Evolutionary conservation across 2,329 filamentous ascomycete species (phyloP).

Genomic region (Ceratocystis eucalypticola): DNA sequence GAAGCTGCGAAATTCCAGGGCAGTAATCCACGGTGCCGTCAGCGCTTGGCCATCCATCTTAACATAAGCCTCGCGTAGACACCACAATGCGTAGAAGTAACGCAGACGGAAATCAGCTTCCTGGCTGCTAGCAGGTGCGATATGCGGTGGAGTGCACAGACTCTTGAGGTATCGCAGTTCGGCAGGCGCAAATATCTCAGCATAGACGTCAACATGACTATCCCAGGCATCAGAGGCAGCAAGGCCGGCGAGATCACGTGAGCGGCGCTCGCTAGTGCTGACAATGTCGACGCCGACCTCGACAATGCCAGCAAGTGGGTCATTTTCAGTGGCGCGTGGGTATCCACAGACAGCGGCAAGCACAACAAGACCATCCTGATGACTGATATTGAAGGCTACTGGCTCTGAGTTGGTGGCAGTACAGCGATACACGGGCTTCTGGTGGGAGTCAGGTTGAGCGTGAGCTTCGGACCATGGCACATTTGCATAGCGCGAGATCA

Average conservation of each 20-base stretch:
- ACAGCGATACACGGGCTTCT: constrained; percentile 41
- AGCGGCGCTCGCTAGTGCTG: constrained; percentile 54
- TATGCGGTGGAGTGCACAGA: constrained; percentile 20
- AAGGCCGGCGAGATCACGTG: constrained; percentile 46
- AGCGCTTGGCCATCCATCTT: constrained; percentile 73
- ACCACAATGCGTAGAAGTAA: constrained; percentile 66
- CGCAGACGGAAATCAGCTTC: constrained; percentile 45
- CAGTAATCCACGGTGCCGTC: constrained; percentile 56
- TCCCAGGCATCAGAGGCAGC: constrained; percentile 46
- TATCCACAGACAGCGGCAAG: constrained; percentile 41
- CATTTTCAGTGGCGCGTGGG: constrained; percentile 15
- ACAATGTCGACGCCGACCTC: constrained; percentile 65
- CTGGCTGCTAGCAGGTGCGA: neutral
- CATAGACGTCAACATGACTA: constrained; percentile 57
- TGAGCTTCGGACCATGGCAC: constrained; percentile 48
- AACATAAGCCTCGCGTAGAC: constrained; percentile 66
- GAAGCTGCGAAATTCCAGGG: constrained; percentile 55
- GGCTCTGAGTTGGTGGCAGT: constrained; percentile 33
- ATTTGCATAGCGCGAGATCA: constrained; percentile 43
- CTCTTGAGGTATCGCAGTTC: constrained; percentile 51
- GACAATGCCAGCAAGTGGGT: constrained; percentile 21
- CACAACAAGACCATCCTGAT: constrained; percentile 63
- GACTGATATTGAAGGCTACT: constrained; percentile 60
- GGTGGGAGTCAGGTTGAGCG: constrained; percentile 41
- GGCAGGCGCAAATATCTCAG: constrained; percentile 50